These are phyloP conservation scores for Craspedostauros australis DNA, from an alignment of 108 stramenopile genomes.

Conservation along the genomic window DNA sequence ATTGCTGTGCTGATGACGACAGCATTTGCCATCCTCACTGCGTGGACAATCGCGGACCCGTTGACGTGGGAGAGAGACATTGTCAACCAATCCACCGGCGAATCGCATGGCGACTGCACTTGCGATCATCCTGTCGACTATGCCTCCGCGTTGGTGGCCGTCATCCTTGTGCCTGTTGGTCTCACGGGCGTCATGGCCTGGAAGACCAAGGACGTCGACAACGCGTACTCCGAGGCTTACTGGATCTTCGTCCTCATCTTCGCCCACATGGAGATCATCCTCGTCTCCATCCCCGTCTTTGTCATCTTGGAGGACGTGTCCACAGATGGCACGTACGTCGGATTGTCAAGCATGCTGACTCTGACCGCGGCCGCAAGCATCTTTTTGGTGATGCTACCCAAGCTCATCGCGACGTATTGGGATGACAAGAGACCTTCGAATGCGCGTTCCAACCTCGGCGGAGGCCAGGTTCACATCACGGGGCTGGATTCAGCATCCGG, in stretches of 20 bases:
- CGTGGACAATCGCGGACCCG: slow-evolving; percentile 26
- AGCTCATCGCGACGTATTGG: slow-evolving; percentile 4
- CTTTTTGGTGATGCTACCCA: slow-evolving; percentile 13
- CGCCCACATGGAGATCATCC: slow-evolving; percentile 11
- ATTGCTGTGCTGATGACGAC: slow-evolving; percentile 17
- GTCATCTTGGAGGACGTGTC: slow-evolving; percentile 10
- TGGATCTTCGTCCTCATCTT: slow-evolving; percentile 20
- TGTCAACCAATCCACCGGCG: too few relatives aligned
- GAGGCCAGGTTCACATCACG: too few relatives aligned
- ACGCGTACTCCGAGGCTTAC: slow-evolving; percentile 9
- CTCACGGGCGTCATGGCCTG: slow-evolving; percentile 6
- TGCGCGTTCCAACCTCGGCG: too few relatives aligned
- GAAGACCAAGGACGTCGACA: slow-evolving; percentile 15
- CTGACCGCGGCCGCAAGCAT: slow-evolving; percentile 10
- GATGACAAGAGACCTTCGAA: too few relatives aligned
- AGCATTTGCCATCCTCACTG: slow-evolving; percentile 11
- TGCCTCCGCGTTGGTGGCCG: slow-evolving; percentile 1
- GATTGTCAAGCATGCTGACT: background rate
- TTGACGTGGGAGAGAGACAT: slow-evolving; percentile 8
- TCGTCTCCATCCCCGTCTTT: slow-evolving; percentile 16
- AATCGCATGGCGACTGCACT: slow-evolving; percentile 6
- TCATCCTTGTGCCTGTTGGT: slow-evolving; percentile 5
- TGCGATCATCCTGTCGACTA: background rate
- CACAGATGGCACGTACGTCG: slow-evolving; percentile 3
- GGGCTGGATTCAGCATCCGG: too few relatives aligned